Evolutionary conservation across 1,284 basidiomycete genomes (phyloP), one percentile per base, ranked within the genome.

Genomic region (Ceratorhiza oryzae-sativae): DNA sequence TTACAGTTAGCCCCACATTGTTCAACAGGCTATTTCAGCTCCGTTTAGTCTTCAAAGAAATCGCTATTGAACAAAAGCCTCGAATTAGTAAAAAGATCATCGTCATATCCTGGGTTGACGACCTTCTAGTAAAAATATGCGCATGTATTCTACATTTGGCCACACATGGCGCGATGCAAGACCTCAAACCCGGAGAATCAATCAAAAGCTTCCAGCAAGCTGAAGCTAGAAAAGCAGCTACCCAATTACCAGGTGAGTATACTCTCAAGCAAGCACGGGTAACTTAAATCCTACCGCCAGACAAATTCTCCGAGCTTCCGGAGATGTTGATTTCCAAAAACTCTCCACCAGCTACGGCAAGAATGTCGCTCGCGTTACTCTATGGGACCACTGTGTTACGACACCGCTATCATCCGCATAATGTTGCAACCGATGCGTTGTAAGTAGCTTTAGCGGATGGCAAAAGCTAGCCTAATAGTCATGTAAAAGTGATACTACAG

Each of bases 131-230:
- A 32, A 68, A 68, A 49, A n/a, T 68, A 20, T 68, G 65, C 65
- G 65, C 65, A 68, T 68, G 65, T 68, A 68, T 68, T 39, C 65
- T 68, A 6, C 65, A 68, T 68, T 45, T 68, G 41, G 65, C 65
- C 15, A 68, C 65, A 25, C 30, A 34, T 25, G 65, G 65, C 39
- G 39, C 23, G 36, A 56, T 68, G 23, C 65, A 56, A 56, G 65
- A 68, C 39, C 13, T 56, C 34, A 53, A 68, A 51, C 18, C 36
- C 32, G 27, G 27, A n/a, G 65, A 48, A 9, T 68, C 65, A 13
- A 55, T 68, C 25, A 68, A 56, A 30, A n/a, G 23, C 12, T 41
- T 68, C 39, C 65, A 56, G 34, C 51, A 45, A 15, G 39, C 45
- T 27, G 65, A 68, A 56, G 51, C 65, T 6, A 68, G 65, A 39